These are phyloP conservation scores for Boeremia exigua DNA, from an alignment of 2,329 filamentous ascomycete species.

Conservation along the genomic window DNA sequence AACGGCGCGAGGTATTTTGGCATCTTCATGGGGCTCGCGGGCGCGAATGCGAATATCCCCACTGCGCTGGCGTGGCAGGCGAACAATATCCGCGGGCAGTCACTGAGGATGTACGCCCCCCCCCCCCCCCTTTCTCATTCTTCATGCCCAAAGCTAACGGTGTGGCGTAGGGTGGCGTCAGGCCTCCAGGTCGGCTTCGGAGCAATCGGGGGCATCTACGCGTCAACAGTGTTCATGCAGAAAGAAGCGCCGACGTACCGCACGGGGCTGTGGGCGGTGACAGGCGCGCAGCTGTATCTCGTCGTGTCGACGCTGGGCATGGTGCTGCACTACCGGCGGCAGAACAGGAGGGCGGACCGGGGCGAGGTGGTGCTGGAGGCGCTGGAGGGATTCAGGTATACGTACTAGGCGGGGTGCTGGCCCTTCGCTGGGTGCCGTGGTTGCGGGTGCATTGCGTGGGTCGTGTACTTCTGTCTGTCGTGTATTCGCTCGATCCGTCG, in stretches of 20 bases:
- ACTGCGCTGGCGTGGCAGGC: conserved; percentile 60
- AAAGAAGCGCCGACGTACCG: conserved; percentile 33
- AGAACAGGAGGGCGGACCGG: conserved; percentile 20
- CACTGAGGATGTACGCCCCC: conserved; percentile 21
- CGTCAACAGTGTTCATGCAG: conserved; percentile 38
- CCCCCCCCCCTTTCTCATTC: neutral
- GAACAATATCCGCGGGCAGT: conserved; percentile 21
- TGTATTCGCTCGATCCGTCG: too few species aligned
- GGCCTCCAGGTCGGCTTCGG: conserved; percentile 42
- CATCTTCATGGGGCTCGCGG: conserved; percentile 54
- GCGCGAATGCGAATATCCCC: conserved; percentile 60
- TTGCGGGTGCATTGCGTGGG: too few species aligned
- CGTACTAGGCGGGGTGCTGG: conserved; percentile 10
- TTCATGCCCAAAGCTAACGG: too few species aligned
- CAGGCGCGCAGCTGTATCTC: conserved; percentile 28
- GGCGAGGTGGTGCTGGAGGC: conserved; percentile 23
- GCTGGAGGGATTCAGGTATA: conserved; percentile 23
- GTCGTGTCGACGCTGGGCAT: conserved; percentile 10
- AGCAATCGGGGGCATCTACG: conserved; percentile 41
- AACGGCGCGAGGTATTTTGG: conserved; percentile 55
- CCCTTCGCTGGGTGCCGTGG: too few species aligned
- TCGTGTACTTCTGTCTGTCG: too few species aligned
- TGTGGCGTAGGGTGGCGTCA: conserved; percentile 30
- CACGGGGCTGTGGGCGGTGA: conserved; percentile 33
- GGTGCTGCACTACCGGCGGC: conserved; percentile 8